A percentile compares a stretch with the other conserved stretches of the same genome.
phyloP scores from a whole-genome alignment of 2,329 filamentous ascomycete species.

The Cladosporium cucumerinum region DNA sequence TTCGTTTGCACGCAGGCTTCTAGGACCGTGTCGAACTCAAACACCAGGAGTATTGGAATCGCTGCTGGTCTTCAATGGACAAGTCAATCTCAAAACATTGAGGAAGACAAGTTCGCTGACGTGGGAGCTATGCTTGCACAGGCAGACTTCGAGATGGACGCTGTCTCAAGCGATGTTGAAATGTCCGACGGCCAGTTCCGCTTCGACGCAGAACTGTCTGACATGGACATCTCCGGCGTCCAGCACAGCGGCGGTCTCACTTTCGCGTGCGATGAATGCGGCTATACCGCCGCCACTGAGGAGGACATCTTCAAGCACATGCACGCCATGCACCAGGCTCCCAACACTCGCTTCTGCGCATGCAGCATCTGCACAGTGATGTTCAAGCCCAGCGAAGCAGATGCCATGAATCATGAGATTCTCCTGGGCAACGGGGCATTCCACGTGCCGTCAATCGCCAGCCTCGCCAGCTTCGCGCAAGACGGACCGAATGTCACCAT shows the following conservation, averaged over 20 bases:
- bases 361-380: conserved; percentile 3
- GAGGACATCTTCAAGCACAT: conserved; percentile 8
- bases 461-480: background rate
- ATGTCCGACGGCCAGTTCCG: background rate
- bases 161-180: background rate
- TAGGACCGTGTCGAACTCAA: background rate
- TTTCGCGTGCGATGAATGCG: background rate
- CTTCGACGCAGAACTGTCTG: background rate
- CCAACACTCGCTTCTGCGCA: background rate
- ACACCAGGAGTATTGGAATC: background rate
- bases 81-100: background rate
- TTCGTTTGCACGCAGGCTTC: background rate
- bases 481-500: background rate
- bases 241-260: background rate
- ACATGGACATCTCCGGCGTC: background rate
- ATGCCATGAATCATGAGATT: background rate
- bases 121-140: background rate
- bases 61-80: background rate
- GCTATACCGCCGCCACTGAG: background rate
- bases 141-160: background rate
- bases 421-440: background rate
- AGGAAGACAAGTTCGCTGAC: background rate
- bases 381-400: background rate
- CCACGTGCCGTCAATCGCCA: background rate
- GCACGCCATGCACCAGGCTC: conserved; percentile 8